phyloP scores from a whole-genome alignment of 805 yeast genomes.

The Wickerhamomyces strasburgensis region DNA sequence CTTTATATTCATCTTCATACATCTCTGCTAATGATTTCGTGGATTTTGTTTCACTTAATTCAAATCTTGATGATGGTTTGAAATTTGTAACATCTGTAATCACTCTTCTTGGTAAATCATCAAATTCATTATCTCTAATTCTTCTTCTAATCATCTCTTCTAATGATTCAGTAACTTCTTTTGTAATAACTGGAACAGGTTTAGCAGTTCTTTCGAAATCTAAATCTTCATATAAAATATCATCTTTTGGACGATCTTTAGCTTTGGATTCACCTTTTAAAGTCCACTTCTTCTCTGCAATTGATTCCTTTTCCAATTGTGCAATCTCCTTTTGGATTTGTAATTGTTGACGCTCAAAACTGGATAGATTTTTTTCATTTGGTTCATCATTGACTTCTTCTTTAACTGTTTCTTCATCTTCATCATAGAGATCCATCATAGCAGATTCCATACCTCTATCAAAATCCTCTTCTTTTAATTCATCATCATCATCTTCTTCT shows the following conservation, averaged over 20 bases:
- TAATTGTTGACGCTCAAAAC: constrained; percentile 79
- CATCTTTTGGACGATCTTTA: constrained; percentile 76
- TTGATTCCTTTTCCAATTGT: constrained; percentile 76
- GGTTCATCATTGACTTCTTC: constrained; percentile 31
- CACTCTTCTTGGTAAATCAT: constrained; percentile 74
- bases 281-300: constrained; percentile 91
- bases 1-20: constrained; percentile 80
- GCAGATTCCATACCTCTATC: constrained; percentile 58
- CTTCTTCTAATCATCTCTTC: constrained; percentile 88
- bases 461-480: constrained; percentile 54
- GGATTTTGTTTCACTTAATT: constrained; percentile 80
- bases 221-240: constrained; percentile 73
- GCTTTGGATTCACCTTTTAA: constrained; percentile 89
- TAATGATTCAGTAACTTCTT: constrained; percentile 76
- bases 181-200: constrained; percentile 93
- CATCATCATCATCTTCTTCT: constrained; percentile 25
- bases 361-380: constrained; percentile 46
- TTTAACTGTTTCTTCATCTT: constrained; percentile 37
- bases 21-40: constrained; percentile 84
- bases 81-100: constrained; percentile 62
- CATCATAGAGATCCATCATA: constrained; percentile 30
- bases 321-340: constrained; percentile 73
- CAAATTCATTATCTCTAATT: constrained; percentile 69
- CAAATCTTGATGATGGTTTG: constrained; percentile 48
- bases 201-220: constrained; percentile 92